phyloP scores from a whole-genome alignment of 176 grass and related monocot genomes.

The Hsuehochloa calcarea region DNA sequence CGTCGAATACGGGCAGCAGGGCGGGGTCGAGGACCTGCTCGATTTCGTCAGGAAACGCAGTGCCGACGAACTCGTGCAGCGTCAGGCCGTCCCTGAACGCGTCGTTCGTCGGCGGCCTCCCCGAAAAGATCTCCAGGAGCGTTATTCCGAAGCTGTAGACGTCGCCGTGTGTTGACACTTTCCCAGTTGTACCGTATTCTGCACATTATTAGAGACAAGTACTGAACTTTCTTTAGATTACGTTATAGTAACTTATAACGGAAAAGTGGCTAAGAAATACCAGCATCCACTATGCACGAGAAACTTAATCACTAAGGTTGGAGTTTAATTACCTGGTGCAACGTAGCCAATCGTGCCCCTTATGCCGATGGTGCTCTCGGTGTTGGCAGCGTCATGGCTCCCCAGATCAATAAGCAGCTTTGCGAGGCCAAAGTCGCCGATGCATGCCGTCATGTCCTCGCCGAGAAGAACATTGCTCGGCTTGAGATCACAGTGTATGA shows the following conservation, averaged over 20 bases:
- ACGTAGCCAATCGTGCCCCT: constrained; percentile 50
- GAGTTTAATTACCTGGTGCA: constrained; percentile 34
- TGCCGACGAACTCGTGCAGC: constrained; percentile 13
- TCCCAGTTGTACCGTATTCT: constrained; percentile 41
- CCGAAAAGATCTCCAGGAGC: constrained; percentile 32
- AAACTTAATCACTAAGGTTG: too few relatives aligned
- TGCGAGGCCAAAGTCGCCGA: constrained; percentile 48
- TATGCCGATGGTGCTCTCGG: constrained; percentile 11
- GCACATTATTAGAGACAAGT: neutral
- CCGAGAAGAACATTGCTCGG: constrained; percentile 34
- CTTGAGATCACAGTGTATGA: constrained; percentile 57
- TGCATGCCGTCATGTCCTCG: constrained; percentile 5
- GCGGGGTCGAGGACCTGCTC: constrained; percentile 27
- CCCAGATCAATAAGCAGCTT: constrained; percentile 27
- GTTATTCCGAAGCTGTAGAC: constrained; percentile 53
- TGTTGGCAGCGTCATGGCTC: neutral
- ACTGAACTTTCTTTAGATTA: too few relatives aligned
- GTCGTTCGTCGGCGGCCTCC: constrained; percentile 23
- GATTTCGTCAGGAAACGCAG: constrained; percentile 21
- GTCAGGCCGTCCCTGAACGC: constrained; percentile 14
- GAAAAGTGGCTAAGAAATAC: neutral
- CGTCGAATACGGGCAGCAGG: neutral
- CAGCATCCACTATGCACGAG: too few relatives aligned
- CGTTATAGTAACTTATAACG: neutral
- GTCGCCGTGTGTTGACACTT: constrained; percentile 19